These are phyloP conservation scores for Aspergillus sp. DNA, from an alignment of 2,329 filamentous ascomycete species.

Conservation along the genomic window DNA sequence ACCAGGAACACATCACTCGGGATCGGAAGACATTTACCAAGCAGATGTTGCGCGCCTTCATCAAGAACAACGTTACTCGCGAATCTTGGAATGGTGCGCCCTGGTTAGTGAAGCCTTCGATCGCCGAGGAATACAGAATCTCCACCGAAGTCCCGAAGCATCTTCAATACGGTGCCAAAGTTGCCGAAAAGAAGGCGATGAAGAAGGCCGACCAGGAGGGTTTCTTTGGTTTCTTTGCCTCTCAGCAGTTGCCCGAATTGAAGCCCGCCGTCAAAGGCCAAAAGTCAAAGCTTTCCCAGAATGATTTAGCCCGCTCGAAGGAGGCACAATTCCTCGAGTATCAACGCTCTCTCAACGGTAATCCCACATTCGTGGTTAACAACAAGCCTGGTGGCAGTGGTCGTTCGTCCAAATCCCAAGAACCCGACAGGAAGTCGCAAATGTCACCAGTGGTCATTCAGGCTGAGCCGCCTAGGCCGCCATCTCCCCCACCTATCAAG, in stretches of 20 bases:
- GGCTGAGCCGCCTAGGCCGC: conserved; percentile 53
- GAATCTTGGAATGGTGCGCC: conserved; percentile 96
- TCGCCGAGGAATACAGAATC: conserved; percentile 81
- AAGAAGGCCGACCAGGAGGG: conserved; percentile 54
- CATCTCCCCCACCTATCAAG: conserved; percentile 74
- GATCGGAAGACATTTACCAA: conserved; percentile 94
- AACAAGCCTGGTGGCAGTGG: conserved; percentile 27
- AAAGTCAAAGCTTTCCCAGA: conserved; percentile 54
- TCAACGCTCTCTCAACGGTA: conserved; percentile 43
- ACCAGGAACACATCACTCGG: conserved; percentile 77
- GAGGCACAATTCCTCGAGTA: conserved; percentile 50
- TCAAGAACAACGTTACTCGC: conserved; percentile 88
- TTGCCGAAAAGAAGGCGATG: conserved; percentile 72
- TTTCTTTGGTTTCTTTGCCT: conserved; percentile 51
- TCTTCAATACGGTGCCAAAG: conserved; percentile 75
- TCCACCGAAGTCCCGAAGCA: conserved; percentile 81
- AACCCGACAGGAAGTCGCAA: conserved; percentile 33
- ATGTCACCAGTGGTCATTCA: conserved; percentile 41
- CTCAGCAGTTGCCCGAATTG: conserved; percentile 64
- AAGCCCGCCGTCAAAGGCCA: conserved; percentile 70
- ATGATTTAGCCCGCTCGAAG: conserved; percentile 46
- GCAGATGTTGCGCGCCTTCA: conserved; percentile 85
- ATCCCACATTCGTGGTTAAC: conserved; percentile 39
- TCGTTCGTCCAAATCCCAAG: conserved; percentile 28
- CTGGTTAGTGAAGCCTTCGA: conserved; percentile 86